phyloP scores from a whole-genome alignment of 2,329 filamentous ascomycete species.

The Cladosporium sp. region DNA sequence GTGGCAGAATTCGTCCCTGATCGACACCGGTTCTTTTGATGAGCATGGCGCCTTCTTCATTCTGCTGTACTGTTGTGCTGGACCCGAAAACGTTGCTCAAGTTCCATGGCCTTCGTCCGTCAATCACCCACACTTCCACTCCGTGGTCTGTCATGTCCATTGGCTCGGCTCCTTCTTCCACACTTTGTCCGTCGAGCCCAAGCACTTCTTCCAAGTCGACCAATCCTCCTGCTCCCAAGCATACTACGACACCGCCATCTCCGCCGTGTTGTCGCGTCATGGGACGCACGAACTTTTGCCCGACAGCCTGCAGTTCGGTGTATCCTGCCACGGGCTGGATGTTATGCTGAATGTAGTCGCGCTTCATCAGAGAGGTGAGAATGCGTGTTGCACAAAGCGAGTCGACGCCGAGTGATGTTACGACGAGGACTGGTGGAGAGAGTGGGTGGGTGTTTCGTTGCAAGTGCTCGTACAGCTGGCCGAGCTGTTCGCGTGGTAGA shows the following conservation, averaged over 20 bases:
- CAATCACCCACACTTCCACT: slow-evolving; percentile 94
- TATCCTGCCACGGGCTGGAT: slow-evolving; percentile 94
- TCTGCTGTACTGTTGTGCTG: slow-evolving; percentile 36
- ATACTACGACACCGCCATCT: slow-evolving; percentile 84
- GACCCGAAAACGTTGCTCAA: slow-evolving; percentile 81
- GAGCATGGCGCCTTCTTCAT: slow-evolving; percentile 35
- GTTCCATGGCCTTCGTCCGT: slow-evolving; percentile 92
- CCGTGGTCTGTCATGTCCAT: slow-evolving; percentile 60
- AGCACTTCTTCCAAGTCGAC: slow-evolving; percentile 81
- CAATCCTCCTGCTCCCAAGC: slow-evolving; percentile 87
- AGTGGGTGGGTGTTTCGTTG: slow-evolving; percentile 84
- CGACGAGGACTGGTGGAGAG: slow-evolving; percentile 84
- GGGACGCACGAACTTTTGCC: slow-evolving; percentile 74
- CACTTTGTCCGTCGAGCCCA: slow-evolving; percentile 60
- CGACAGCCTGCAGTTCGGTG: slow-evolving; percentile 79
- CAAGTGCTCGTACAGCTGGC: slow-evolving; percentile 88
- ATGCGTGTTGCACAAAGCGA: slow-evolving; percentile 94
- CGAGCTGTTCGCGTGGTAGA: slow-evolving; percentile 85
- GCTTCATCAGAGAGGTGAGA: slow-evolving; percentile 86
- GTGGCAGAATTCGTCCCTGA: slow-evolving; percentile 68
- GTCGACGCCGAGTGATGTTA: slow-evolving; percentile 92
- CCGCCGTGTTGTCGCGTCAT: slow-evolving; percentile 86
- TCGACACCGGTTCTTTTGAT: slow-evolving; percentile 65
- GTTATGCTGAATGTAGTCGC: slow-evolving; percentile 97
- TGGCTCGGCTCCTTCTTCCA: slow-evolving; percentile 51